phyloP scores from a whole-genome alignment of 2,329 filamentous ascomycete genomes.

The Lachnellula subtilissima region DNA sequence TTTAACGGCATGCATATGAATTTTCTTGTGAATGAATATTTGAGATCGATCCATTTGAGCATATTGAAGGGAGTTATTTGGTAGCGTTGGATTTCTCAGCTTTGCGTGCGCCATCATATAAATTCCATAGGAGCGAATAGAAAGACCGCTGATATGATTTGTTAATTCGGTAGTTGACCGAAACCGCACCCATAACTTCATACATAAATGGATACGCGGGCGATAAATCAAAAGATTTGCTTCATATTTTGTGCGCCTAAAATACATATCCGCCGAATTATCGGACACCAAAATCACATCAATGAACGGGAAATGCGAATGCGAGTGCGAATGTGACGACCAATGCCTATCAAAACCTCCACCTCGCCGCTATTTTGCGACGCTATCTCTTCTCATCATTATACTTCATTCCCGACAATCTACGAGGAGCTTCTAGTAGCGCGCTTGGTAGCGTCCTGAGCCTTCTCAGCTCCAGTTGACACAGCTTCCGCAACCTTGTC shows the following conservation, averaged over 20 bases:
- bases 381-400: conserved; percentile 1
- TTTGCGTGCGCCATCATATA: not conserved
- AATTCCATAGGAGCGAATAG: conserved; percentile 1
- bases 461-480: conserved; percentile 66
- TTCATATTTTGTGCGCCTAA: conserved; percentile 26
- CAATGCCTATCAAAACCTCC: conserved; percentile 13
- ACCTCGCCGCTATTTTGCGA: not conserved
- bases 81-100: not conserved
- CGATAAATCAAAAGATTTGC: not conserved
- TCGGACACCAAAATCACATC: conserved; percentile 7
- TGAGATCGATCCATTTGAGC: not conserved
- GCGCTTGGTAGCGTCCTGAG: conserved; percentile 27
- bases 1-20: not conserved
- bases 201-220: too few relatives aligned
- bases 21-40: not conserved
- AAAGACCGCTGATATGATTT: not conserved
- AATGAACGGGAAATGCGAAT: conserved; percentile 14
- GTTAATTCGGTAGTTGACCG: not conserved
- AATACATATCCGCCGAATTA: conserved; percentile 19
- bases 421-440: conserved; percentile 29
- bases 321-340: conserved; percentile 8
- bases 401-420: conserved; percentile 2
- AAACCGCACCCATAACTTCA: too few relatives aligned
- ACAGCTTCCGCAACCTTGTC: conserved; percentile 62
- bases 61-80: conserved; percentile 16